Percentiles rank a stretch among this genome's conserved stretches.
Conservation (phyloP, 495 filamentous ascomycete genomes). For the Penicillium riverlandense region DNA sequence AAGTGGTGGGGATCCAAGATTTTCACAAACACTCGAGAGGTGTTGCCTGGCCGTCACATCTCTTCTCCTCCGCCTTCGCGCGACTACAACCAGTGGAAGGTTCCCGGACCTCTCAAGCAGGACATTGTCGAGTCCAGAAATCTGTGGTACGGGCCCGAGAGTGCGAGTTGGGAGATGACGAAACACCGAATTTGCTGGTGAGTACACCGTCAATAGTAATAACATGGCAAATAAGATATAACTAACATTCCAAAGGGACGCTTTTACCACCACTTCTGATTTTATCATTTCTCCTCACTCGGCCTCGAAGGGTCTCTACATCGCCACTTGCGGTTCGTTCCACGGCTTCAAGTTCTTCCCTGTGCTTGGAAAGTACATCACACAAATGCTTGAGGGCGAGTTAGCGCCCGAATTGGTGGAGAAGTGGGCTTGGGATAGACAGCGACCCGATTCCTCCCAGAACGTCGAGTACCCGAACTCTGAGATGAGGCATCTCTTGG, state of each 20-base stretch:
- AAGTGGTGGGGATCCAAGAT: constrained; percentile 48
- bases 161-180: constrained; percentile 27
- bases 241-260: constrained; percentile 20
- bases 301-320: constrained; percentile 36
- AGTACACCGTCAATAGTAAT: constrained; percentile 6
- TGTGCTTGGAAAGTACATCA: constrained; percentile 51
- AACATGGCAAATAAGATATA: neutral
- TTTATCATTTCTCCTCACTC: constrained; percentile 53
- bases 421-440: constrained; percentile 55
- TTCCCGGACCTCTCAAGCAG: constrained; percentile 29
- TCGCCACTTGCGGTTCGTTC: constrained; percentile 44
- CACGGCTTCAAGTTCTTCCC: constrained; percentile 58
- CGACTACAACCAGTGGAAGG: constrained; percentile 42
- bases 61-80: constrained; percentile 40
- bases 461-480: constrained; percentile 29
- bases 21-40: constrained; percentile 43
- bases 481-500: constrained; percentile 28
- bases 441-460: constrained; percentile 24
- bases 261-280: constrained; percentile 41
- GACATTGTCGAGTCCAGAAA: constrained; percentile 28
- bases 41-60: constrained; percentile 31
- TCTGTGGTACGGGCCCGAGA: constrained; percentile 31
- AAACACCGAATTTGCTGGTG: constrained; percentile 41
- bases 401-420: constrained; percentile 31
- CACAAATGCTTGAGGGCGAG: constrained; percentile 44